Conservation (phyloP, 805 yeast species). For the Ogataea zsoltii region DNA sequence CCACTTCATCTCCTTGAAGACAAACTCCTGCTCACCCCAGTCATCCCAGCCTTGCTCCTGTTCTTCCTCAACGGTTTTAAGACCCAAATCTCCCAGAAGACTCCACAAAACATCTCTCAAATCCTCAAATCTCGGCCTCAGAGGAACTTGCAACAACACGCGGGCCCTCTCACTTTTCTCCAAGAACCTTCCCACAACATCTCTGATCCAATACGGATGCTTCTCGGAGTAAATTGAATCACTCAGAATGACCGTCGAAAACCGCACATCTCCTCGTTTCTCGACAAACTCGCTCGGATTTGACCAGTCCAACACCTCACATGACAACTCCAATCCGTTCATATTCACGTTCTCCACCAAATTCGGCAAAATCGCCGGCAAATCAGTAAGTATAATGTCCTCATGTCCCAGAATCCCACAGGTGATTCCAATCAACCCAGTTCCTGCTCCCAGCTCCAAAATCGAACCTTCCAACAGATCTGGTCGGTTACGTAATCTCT, state of each 20-base stretch:
- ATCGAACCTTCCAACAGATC: slow-evolving; percentile 35
- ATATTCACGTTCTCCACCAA: slow-evolving; percentile 54
- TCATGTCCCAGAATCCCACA: slow-evolving; percentile 52
- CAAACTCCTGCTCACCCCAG: slow-evolving; percentile 70
- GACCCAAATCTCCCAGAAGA: slow-evolving; percentile 43
- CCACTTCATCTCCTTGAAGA: slow-evolving; percentile 42
- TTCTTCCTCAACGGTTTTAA: slow-evolving; percentile 37
- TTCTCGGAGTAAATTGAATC: slow-evolving; percentile 86
- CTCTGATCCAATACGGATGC: slow-evolving; percentile 74
- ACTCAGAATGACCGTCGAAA: slow-evolving; percentile 66
- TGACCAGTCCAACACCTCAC: slow-evolving; percentile 75
- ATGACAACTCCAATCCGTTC: slow-evolving; percentile 42
- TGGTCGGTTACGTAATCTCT: slow-evolving; percentile 41
- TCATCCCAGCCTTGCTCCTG: slow-evolving; percentile 77
- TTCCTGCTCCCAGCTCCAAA: slow-evolving; percentile 91
- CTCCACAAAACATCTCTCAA: slow-evolving; percentile 66
- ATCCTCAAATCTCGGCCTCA: slow-evolving; percentile 62
- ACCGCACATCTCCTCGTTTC: slow-evolving; percentile 34
- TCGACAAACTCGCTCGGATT: slow-evolving; percentile 42
- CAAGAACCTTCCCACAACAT: slow-evolving; percentile 56
- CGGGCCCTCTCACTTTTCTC: slow-evolving; percentile 35
- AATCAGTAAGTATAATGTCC: slow-evolving; percentile 64
- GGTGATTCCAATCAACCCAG: slow-evolving; percentile 85
- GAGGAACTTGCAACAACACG: slow-evolving; percentile 74
- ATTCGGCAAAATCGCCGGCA: slow-evolving; percentile 75